Percentiles rank a stretch among this genome's conserved stretches.
Conservation (phyloP, 306 rosid genomes). For the Lupinus albus region DNA sequence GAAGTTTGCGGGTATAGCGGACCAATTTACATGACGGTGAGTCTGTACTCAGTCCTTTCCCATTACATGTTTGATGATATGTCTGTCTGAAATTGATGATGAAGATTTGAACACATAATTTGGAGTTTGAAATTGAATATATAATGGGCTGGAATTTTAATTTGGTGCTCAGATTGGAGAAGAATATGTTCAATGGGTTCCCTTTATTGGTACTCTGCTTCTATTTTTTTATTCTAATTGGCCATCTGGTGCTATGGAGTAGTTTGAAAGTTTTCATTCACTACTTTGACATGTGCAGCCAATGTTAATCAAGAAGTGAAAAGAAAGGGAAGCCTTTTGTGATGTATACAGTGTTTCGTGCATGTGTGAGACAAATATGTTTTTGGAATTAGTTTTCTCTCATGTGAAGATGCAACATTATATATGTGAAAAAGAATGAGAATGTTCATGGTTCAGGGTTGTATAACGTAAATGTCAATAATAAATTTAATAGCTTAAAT, state of each 20-base stretch:
- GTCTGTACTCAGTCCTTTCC: constrained; percentile 2
- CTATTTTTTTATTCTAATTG: too few relatives aligned
- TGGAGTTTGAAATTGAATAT: background rate
- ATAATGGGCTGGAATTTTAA: too few relatives aligned
- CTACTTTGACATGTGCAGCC: background rate
- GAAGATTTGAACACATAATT: background rate
- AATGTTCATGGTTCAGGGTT: background rate
- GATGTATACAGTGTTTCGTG: background rate
- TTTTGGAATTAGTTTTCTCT: background rate
- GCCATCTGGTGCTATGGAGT: background rate
- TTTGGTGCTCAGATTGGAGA: too few relatives aligned
- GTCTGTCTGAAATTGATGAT: constrained; percentile 16
- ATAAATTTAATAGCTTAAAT: background rate
- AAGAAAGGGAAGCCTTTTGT: background rate
- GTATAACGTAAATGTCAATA: background rate
- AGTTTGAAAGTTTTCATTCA: background rate
- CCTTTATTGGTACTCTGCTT: too few relatives aligned
- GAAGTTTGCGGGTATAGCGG: constrained; percentile 86
- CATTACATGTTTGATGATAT: constrained; percentile 49
- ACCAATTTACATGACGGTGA: constrained; percentile 93
- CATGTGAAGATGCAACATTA: background rate
- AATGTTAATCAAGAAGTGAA: background rate
- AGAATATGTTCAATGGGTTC: too few relatives aligned
- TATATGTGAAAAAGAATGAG: background rate
- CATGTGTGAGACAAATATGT: constrained; percentile 13